Evolutionary conservation across 169 alveolate species (phyloP), one percentile per base, ranked within the genome.

Genomic region (Babesia bigemina): DNA sequence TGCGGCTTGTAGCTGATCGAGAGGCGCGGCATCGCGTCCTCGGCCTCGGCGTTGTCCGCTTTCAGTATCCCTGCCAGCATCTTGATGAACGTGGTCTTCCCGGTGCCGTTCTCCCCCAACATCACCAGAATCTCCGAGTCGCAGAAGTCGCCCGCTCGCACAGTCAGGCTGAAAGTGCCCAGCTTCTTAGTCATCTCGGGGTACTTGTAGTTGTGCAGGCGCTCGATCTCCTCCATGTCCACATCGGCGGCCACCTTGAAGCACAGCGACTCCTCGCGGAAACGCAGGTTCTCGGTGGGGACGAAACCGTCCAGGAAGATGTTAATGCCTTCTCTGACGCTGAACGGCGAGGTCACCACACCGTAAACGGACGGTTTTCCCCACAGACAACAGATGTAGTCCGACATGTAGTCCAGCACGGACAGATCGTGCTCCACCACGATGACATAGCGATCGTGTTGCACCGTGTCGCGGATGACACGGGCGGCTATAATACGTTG

Each of bases 291-390:
- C 84, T 98, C 99, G 11, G 99, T 97, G 44, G 99, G 99, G 16
- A 98, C 92, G 83, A 98, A 98, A 39, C 99, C 99, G 62, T 97
- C 99, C 42, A 98, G 88, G 92, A 98, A 98, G 9, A 98, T 93
- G 87, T 98, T 98, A 89, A 98, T 97, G 36, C 98, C 97, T 91
- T 98, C 99, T 49, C 99, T 86, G 0, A 98, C 99, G 61, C 98
- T 92, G 85, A 95, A 97, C 29, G 99, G 99, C 91, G 97, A 92
- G n/a, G 99, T 97, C 16, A 98, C 99, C 3, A 98, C 99, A n/a
- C 99, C 99, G 87, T 98, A 98, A 42, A 97, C 99, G 29, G 99
- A 98, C 26, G 99, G 98, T 70, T 90, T 87, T 24, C 99, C 99
- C 97, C 99, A 98, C 59, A 98, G 94, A 63, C 99, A 97, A 83